These are phyloP conservation scores for Xylaria polymorpha DNA, from an alignment of 2,329 filamentous ascomycete genomes.

Conservation along the genomic window DNA sequence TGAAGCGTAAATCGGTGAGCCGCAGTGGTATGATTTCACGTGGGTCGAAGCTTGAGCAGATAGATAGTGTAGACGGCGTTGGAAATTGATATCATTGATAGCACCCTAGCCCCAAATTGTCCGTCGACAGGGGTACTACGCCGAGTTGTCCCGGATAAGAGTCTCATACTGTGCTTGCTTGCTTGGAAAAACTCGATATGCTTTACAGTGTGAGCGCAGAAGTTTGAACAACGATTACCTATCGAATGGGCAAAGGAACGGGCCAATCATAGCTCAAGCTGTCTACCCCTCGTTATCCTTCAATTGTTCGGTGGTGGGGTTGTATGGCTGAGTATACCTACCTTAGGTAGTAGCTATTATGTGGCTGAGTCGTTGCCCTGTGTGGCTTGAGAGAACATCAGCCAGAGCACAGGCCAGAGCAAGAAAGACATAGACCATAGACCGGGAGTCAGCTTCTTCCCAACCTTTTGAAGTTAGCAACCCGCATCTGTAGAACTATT, in stretches of 20 bases:
- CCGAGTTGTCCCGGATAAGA: conserved; percentile 34
- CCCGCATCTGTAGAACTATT: too few relatives aligned
- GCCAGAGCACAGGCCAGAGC: not conserved
- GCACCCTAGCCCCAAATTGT: conserved; percentile 10
- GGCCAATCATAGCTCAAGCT: conserved; percentile 24
- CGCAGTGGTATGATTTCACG: conserved; percentile 30
- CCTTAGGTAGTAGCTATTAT: too few relatives aligned
- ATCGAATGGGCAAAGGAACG: not conserved
- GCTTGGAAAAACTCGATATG: too few relatives aligned
- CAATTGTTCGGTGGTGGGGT: conserved; percentile 14
- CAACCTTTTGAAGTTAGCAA: too few relatives aligned
- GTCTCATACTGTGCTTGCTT: conserved; percentile 9
- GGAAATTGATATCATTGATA: conserved; percentile 35
- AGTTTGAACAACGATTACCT: too few relatives aligned
- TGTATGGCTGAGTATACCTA: conserved; percentile 18
- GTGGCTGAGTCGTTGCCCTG: not conserved
- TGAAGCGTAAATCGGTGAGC: conserved; percentile 19
- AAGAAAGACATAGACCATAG: too few relatives aligned
- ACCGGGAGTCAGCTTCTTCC: too few relatives aligned
- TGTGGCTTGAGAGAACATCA: conserved; percentile 9
- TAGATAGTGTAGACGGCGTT: not conserved
- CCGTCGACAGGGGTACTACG: conserved; percentile 21
- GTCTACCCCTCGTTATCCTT: conserved; percentile 21
- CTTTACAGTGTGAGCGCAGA: not conserved
- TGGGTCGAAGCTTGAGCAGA: conserved; percentile 14